Evolutionary conservation across 352 stramenopile genomes (phyloP).

Genomic region (Phytophthora cajani): DNA sequence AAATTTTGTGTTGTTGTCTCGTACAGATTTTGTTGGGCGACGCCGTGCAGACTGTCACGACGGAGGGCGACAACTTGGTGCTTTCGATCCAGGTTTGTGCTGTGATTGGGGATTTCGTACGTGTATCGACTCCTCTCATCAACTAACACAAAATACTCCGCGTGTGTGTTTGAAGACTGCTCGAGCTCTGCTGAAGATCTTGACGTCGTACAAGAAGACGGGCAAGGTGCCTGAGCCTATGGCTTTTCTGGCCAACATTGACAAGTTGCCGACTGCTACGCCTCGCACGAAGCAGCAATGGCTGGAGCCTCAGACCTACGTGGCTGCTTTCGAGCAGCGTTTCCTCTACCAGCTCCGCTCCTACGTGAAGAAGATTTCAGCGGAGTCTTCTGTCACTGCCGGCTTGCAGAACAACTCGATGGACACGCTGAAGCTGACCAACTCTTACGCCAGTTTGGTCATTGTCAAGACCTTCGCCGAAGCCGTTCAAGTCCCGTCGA

Average conservation of each 20-base stretch:
- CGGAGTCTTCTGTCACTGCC: conserved; percentile 34
- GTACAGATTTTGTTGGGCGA: conserved; percentile 80
- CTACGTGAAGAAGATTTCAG: conserved; percentile 44
- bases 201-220: conserved; percentile 38
- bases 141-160: background rate
- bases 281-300: conserved; percentile 41
- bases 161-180: conserved; percentile 28
- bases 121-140: background rate
- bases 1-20: conserved; percentile 5
- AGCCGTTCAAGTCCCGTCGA: conserved; percentile 37
- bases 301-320: conserved; percentile 54
- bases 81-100: conserved; percentile 87
- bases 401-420: conserved; percentile 66
- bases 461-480: conserved; percentile 61
- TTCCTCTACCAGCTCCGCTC: conserved; percentile 60
- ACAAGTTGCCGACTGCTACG: conserved; percentile 32
- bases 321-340: conserved; percentile 58
- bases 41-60: conserved; percentile 94
- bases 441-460: conserved; percentile 59
- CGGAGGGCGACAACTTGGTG: conserved; percentile 97
- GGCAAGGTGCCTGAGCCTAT: conserved; percentile 37
- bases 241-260: conserved; percentile 53
- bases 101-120: background rate
- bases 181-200: conserved; percentile 57
- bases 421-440: conserved; percentile 60